Evolutionary conservation across 805 yeast species (phyloP), one percentile per base, ranked within the genome.

Genomic region (Blastobotrys parvus): DNA sequence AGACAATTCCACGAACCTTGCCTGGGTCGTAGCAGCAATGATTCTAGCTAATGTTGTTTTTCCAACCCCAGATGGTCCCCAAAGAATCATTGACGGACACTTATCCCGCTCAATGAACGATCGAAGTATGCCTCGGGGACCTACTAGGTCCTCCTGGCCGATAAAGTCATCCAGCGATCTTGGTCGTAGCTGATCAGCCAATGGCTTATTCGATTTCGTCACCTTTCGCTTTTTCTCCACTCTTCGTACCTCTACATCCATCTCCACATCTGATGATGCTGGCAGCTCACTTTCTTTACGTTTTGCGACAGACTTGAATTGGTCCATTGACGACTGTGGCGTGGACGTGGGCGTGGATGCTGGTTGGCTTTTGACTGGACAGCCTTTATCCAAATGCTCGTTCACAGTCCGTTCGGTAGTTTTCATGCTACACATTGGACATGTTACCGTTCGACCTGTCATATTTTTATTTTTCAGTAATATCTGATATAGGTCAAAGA

Each of bases 11-110:
- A 84, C 70, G 57, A 87, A 79, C 36, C 79, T 67, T 37, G 77
- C 68, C 35, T 49, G 45, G 3, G 55, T 48, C 15, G 44, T 39
- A 19, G 63, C 56, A 0, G 88, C 80, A n/a, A 83, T 62, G 29
- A 81, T 72, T n/a, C 82, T 61, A 0, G 94, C 92, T 21, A 92
- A 58, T 0, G 96, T 82, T 0, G 98, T 92, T 58, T 92, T 92
- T 0, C 70, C 92, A 2, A 87, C 89, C 0, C 98, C 98, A 1
- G 97, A 94, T 0, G 95, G 95, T 0, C 99, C 99, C 84, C 92
- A 83, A 3, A 92, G 64, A 1, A 92, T 77, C 77, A 92, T 71
- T 0, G 96, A 87, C 1, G 97, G 97, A 5, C 64, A 51, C 6
- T 46, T 38, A 20, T 58, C 65, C 3, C 72, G 63, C 30, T 72